Evolutionary conservation across 2,329 filamentous ascomycete genomes (phyloP).

Genomic region (Alternaria sp.): DNA sequence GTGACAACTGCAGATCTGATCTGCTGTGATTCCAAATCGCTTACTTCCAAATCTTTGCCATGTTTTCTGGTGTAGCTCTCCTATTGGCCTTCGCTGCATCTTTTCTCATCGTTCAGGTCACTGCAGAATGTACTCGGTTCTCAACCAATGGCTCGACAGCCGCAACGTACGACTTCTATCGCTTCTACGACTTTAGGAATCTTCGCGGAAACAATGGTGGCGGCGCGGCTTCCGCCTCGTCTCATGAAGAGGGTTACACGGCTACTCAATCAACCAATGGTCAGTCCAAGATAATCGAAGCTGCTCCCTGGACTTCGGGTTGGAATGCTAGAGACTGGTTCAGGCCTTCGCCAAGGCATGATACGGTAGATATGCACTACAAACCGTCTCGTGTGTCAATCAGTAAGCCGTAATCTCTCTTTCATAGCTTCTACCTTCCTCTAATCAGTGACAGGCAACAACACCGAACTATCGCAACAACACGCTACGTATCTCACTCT

Average conservation of each 20-base stretch:
- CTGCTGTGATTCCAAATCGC: constrained; percentile 1
- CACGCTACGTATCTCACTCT: constrained; percentile 13
- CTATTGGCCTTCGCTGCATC: constrained; percentile 3
- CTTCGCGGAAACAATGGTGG: not conserved
- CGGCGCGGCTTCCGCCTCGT: not conserved
- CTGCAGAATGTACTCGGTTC: constrained; percentile 22
- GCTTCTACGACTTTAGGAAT: constrained; percentile 29
- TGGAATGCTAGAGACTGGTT: constrained; percentile 19
- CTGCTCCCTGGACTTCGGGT: constrained; percentile 18
- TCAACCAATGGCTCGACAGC: constrained; percentile 21
- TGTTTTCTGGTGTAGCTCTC: not conserved
- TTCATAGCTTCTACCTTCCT: accelerated
- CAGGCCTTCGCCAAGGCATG: constrained; percentile 5
- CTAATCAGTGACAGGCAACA: not conserved
- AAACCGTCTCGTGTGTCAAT: constrained; percentile 16
- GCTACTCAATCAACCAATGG: not conserved
- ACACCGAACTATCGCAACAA: not conserved
- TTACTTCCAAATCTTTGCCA: constrained; percentile 1
- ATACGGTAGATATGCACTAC: constrained; percentile 17
- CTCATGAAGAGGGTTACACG: not conserved
- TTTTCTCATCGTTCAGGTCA: not conserved
- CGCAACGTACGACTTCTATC: constrained; percentile 23
- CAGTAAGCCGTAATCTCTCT: constrained; percentile 5
- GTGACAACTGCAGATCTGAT: not conserved
- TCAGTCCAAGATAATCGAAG: constrained; percentile 13